Conservation (phyloP, 345 rosid genomes). For the Eucalyptus tenuipes region DNA sequence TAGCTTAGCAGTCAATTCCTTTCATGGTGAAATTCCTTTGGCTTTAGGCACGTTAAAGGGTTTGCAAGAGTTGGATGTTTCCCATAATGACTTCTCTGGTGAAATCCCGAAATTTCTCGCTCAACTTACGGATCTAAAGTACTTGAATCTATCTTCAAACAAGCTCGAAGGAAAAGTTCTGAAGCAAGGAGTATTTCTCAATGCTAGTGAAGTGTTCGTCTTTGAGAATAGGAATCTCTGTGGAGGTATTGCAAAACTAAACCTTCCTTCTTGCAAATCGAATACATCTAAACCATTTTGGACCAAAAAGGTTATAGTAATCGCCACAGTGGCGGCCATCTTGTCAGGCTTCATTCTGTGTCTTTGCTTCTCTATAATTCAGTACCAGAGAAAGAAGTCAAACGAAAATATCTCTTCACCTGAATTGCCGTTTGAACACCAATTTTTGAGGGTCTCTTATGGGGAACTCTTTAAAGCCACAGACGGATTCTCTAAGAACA, state of each 20-base stretch:
- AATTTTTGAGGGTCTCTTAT: not conserved
- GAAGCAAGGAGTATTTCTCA: slow-evolving; percentile 13
- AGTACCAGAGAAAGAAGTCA: not conserved
- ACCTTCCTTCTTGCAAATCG: not conserved
- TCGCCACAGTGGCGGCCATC: too few relatives aligned
- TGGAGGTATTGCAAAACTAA: not conserved
- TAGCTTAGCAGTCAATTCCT: not conserved
- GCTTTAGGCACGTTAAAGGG: slow-evolving; percentile 6
- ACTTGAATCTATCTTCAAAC: slow-evolving; percentile 23
- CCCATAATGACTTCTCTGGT: not conserved
- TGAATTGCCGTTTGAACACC: not conserved
- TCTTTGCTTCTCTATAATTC: not conserved
- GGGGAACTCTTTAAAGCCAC: not conserved
- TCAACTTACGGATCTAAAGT: not conserved
- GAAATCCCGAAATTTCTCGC: too few relatives aligned
- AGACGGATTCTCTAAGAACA: not conserved
- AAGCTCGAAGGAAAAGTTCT: slow-evolving; percentile 30
- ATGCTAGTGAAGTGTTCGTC: slow-evolving; percentile 7
- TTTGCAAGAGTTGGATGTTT: slow-evolving; percentile 18
- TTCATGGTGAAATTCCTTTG: slow-evolving; percentile 3
- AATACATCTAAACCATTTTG: not conserved
- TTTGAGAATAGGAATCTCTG: not conserved
- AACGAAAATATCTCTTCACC: not conserved
- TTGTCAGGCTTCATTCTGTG: not conserved
- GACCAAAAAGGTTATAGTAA: not conserved